phyloP scores from a whole-genome alignment of 192 early-diverging fungal genomes.

The Umbelopsis vinacea region DNA sequence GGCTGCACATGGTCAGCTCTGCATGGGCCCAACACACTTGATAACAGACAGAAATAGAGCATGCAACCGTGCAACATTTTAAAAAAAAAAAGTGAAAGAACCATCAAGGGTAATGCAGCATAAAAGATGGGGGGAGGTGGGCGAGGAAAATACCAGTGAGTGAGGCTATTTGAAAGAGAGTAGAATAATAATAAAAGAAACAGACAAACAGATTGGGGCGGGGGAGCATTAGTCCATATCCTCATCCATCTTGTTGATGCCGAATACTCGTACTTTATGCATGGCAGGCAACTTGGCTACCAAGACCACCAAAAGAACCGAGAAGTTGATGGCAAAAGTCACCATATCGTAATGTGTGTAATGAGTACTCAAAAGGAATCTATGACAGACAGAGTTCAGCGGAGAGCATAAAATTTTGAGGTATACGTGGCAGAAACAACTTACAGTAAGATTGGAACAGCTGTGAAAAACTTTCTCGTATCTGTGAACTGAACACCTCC shows the following conservation, averaged over 20 bases:
- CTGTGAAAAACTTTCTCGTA: conserved; percentile 96
- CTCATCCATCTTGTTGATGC: conserved; percentile 74
- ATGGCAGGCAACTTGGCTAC: conserved; percentile 92
- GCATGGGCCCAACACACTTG: too few species aligned
- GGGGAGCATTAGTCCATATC: conserved; percentile 24
- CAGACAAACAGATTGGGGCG: too few species aligned
- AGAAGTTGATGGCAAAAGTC: conserved; percentile 92
- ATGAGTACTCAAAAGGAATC: conserved; percentile 93
- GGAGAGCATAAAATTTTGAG: not conserved
- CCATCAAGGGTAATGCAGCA: too few species aligned
- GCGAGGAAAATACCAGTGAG: not conserved
- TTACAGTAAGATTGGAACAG: conserved; percentile 93
- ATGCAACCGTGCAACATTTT: too few species aligned
- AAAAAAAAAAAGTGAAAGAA: too few species aligned
- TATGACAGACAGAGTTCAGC: conserved; percentile 33
- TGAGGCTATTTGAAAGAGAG: not conserved
- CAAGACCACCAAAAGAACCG: conserved; percentile 79
- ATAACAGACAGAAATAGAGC: too few species aligned
- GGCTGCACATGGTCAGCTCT: too few species aligned
- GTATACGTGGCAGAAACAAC: conserved; percentile 43
- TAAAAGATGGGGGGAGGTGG: too few species aligned
- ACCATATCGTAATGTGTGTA: conserved; percentile 94
- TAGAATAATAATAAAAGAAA: conserved; percentile 1
- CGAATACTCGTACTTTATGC: conserved; percentile 93
- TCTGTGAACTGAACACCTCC: conserved; percentile 96